Evolutionary conservation across 495 filamentous ascomycete genomes (phyloP).

Genomic region (Xylaria palmicola): DNA sequence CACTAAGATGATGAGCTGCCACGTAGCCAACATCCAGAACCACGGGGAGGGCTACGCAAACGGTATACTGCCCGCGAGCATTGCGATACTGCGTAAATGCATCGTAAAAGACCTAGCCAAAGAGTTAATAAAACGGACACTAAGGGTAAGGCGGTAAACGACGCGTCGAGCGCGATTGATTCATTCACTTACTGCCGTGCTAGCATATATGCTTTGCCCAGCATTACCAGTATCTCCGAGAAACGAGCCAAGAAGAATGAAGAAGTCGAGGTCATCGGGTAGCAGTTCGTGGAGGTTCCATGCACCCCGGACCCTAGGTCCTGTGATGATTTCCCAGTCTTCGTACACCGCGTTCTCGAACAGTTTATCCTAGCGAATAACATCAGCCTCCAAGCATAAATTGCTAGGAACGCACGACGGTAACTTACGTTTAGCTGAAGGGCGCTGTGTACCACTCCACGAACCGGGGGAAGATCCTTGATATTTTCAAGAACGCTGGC

Average conservation of each 20-base stretch:
- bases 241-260: slow-evolving; percentile 7
- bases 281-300: slow-evolving; percentile 48
- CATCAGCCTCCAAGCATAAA: background rate
- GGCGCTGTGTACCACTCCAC: slow-evolving; percentile 34
- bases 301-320: slow-evolving; percentile 42
- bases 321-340: slow-evolving; percentile 4
- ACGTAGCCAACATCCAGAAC: slow-evolving; percentile 16
- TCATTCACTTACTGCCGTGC: background rate
- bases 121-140: background rate
- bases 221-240: background rate
- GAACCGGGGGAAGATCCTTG: slow-evolving; percentile 39
- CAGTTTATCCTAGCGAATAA: slow-evolving; percentile 1
- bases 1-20: slow-evolving; percentile 1
- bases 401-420: background rate
- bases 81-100: slow-evolving; percentile 12
- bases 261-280: slow-evolving; percentile 17
- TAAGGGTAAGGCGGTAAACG: background rate
- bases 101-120: slow-evolving; percentile 2
- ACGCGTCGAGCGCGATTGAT: background rate
- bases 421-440: slow-evolving; percentile 2
- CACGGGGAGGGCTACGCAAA: slow-evolving; percentile 9
- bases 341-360: slow-evolving; percentile 6
- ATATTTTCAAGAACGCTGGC: slow-evolving; percentile 14
- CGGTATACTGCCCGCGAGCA: slow-evolving; percentile 7
- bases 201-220: slow-evolving; percentile 1